phyloP scores from a whole-genome alignment of 371 early-diverging fungal species.

The Mortierella sp. region DNA sequence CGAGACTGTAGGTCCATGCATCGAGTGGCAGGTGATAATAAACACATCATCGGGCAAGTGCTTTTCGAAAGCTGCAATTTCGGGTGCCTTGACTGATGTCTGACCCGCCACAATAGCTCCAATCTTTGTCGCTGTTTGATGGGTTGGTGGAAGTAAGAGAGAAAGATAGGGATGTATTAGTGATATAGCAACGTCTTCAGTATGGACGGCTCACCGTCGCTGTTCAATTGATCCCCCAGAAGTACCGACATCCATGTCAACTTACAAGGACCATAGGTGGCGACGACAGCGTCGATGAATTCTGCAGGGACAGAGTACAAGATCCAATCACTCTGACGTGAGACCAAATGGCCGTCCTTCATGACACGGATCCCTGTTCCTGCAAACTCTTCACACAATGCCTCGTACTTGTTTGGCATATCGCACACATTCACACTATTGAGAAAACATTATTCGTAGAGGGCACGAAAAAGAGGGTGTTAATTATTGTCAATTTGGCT shows the following conservation, averaged over 20 bases:
- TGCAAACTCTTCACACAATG: conserved; percentile 71
- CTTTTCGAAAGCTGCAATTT: conserved; percentile 90
- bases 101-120: conserved; percentile 90
- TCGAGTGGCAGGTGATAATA: conserved; percentile 95
- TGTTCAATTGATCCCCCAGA: not conserved
- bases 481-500: not conserved
- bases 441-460: not conserved
- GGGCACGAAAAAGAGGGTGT: not conserved
- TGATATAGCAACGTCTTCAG: not conserved
- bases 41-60: conserved; percentile 90
- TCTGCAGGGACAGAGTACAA: conserved; percentile 97
- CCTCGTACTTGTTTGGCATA: conserved; percentile 79
- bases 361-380: conserved; percentile 76
- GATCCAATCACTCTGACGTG: conserved; percentile 89
- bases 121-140: conserved; percentile 82
- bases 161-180: not conserved
- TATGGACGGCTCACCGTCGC: not conserved
- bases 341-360: conserved; percentile 87
- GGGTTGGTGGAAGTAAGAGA: not conserved
- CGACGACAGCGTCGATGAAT: conserved; percentile 85
- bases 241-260: not conserved
- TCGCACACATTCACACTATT: conserved; percentile 90
- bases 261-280: conserved; percentile 87
- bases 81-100: conserved; percentile 96
- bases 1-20: conserved; percentile 95